Evolutionary conservation across 1,284 basidiomycete species (phyloP).

Genomic region (Boletus nobilissimus): DNA sequence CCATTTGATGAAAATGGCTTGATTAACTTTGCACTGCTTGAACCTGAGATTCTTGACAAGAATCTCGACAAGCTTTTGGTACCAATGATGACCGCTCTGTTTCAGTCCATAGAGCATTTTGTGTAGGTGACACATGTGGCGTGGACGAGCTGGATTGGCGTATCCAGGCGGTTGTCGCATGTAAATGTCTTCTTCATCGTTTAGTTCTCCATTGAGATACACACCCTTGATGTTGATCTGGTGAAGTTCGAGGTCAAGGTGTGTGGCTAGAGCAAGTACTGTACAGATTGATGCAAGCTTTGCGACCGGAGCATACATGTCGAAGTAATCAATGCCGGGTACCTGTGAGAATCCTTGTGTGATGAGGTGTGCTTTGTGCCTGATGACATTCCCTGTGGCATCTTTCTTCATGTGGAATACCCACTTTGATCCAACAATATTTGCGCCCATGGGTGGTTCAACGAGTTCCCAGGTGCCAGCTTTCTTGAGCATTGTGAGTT

Average conservation of each 20-base stretch:
- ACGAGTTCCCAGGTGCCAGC: constrained; percentile 27
- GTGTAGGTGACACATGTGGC: background rate
- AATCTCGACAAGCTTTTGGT: background rate
- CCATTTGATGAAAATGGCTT: background rate
- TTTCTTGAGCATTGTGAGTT: background rate
- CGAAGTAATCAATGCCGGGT: constrained; percentile 52
- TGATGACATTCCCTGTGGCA: constrained; percentile 41
- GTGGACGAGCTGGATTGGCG: background rate
- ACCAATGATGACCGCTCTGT: background rate
- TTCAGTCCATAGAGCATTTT: constrained; percentile 5
- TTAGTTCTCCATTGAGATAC: constrained; percentile 8
- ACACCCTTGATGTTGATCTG: constrained; percentile 16
- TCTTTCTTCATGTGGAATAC: constrained; percentile 49
- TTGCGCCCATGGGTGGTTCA: background rate
- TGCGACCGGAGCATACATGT: constrained; percentile 50
- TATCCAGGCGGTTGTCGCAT: constrained; percentile 9
- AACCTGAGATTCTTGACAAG: background rate
- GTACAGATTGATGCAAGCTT: constrained; percentile 43
- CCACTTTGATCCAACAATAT: constrained; percentile 45
- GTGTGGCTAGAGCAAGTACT: constrained; percentile 31
- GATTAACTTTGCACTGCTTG: background rate
- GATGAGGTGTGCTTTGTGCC: constrained; percentile 53
- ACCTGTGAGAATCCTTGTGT: constrained; percentile 55
- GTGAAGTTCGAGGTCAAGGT: background rate
- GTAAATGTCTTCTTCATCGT: background rate